These are phyloP conservation scores for Capsella bursapastoris DNA, from an alignment of 345 rosid species.

Conservation along the genomic window DNA sequence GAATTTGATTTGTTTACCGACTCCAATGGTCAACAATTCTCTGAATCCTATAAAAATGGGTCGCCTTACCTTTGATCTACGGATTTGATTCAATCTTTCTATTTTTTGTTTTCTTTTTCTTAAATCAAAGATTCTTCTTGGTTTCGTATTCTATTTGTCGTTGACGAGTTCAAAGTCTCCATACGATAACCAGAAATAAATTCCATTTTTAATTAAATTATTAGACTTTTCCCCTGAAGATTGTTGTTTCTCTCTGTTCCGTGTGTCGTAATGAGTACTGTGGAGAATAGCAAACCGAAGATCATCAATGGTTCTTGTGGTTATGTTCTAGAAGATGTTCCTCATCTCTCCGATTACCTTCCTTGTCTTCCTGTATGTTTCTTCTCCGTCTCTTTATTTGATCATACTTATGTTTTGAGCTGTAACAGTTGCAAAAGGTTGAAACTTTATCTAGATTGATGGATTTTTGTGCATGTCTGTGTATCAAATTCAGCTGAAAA, in stretches of 20 bases:
- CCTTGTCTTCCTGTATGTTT: constrained; percentile 61
- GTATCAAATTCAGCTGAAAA: not conserved
- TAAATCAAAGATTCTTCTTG: not conserved
- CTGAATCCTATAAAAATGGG: constrained; percentile 35
- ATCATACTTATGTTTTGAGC: not conserved
- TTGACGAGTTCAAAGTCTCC: constrained; percentile 27
- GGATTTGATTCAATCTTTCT: constrained; percentile 17
- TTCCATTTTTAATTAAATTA: not conserved
- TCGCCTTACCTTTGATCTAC: constrained; percentile 22
- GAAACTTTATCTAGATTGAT: constrained; percentile 14
- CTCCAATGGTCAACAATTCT: constrained; percentile 17
- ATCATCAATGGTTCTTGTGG: constrained; percentile 56
- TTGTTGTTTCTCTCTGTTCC: constrained; percentile 3
- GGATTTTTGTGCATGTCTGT: not conserved
- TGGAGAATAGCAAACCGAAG: constrained; percentile 46
- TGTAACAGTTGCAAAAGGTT: not conserved
- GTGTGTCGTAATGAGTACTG: constrained; percentile 17
- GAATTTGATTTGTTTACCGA: constrained; percentile 7
- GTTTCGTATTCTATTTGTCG: not conserved
- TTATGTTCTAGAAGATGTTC: constrained; percentile 74
- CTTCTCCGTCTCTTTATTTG: not conserved
- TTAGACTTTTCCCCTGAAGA: not conserved
- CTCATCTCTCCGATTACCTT: constrained; percentile 77
- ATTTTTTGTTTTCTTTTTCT: not conserved
- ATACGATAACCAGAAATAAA: not conserved